Conservation (phyloP, 257 asterid species). For the Gynochthodes officinalis region DNA sequence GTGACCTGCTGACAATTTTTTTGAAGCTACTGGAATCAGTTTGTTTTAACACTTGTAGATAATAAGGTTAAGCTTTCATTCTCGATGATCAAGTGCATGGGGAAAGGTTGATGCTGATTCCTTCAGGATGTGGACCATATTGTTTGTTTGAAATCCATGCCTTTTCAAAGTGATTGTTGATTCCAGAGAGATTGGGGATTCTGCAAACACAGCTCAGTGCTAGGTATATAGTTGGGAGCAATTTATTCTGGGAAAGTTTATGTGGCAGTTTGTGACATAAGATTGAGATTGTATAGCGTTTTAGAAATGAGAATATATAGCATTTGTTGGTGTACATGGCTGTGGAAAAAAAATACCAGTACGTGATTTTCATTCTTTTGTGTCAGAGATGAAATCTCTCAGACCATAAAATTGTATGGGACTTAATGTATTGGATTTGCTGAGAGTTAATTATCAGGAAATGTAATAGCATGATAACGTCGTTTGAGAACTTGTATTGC, state of each 20-base stretch:
- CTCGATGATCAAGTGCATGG: background rate
- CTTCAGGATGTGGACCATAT: background rate
- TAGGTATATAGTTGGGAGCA: background rate
- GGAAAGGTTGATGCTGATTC: background rate
- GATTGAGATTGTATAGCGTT: background rate
- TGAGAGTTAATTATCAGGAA: background rate
- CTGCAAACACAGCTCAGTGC: background rate
- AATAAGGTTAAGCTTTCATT: background rate
- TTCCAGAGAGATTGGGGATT: background rate
- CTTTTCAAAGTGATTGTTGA: background rate
- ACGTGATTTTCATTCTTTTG: background rate
- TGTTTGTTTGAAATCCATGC: background rate
- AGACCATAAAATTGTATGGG: too few relatives aligned
- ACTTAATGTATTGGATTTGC: too few relatives aligned
- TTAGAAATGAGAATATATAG: background rate
- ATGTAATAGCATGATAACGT: background rate
- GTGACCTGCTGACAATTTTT: background rate
- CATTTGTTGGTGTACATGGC: background rate
- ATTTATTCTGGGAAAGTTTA: background rate
- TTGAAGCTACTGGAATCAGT: background rate
- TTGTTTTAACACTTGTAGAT: background rate
- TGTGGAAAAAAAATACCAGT: background rate
- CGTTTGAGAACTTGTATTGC: background rate
- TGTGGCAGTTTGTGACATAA: background rate
- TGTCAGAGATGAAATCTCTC: background rate